Percentiles rank a stretch among this genome's conserved stretches.
Conservation (phyloP, 768 basidiomycete genomes). For the Xerocomellus intermedius region DNA sequence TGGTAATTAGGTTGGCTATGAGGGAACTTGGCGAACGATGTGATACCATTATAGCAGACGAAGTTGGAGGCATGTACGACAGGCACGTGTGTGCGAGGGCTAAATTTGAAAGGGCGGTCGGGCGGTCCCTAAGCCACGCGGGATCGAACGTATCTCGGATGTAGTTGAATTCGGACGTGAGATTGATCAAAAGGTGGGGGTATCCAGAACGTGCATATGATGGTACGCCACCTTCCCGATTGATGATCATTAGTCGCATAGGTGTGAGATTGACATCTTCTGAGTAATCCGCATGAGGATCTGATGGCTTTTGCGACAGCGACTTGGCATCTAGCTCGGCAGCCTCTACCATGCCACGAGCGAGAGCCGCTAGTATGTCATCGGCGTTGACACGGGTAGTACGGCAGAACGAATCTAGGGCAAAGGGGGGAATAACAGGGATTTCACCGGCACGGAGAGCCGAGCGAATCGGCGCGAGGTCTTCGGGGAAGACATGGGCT, state of each 20-base stretch:
- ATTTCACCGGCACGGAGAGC: conserved; percentile 94
- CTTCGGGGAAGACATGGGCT: conserved; percentile 76
- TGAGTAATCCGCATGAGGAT: conserved; percentile 39
- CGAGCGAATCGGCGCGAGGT: conserved; percentile 81
- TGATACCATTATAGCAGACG: conserved; percentile 95
- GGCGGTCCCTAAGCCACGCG: conserved; percentile 74
- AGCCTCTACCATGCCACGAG: conserved; percentile 73
- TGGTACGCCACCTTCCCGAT: conserved; percentile 93
- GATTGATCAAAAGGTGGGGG: conserved; percentile 95
- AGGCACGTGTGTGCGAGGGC: conserved; percentile 83
- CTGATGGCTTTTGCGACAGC: conserved; percentile 26
- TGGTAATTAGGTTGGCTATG: conserved; percentile 96
- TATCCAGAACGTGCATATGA: conserved; percentile 94
- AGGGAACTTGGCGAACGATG: conserved; percentile 94
- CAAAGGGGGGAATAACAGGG: conserved; percentile 91
- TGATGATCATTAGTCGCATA: conserved; percentile 95
- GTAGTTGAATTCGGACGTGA: conserved; percentile 80
- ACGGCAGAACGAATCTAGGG: conserved; percentile 86
- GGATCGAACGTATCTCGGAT: conserved; percentile 83
- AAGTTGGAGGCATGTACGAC: conserved; percentile 86
- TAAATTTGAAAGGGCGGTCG: conserved; percentile 85
- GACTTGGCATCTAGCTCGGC: conserved; percentile 48
- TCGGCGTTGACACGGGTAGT: conserved; percentile 84
- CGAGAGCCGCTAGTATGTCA: conserved; percentile 84
- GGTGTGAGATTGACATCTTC: conserved; percentile 84